Conservation (phyloP, 2,329 filamentous ascomycete genomes). For the Sporothrix sp. region DNA sequence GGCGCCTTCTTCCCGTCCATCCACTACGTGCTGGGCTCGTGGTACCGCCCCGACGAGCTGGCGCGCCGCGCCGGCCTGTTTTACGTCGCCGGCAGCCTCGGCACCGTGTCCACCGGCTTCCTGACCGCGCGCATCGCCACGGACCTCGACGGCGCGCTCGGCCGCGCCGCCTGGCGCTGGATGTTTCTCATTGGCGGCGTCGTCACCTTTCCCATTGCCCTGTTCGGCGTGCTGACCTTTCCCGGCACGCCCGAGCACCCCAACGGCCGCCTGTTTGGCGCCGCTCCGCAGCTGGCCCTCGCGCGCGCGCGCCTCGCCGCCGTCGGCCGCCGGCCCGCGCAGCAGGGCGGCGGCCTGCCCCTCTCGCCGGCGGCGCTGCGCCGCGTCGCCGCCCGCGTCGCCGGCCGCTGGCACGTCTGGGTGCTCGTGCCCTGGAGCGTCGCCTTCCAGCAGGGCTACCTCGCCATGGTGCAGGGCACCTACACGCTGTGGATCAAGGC, state of each 20-base stretch:
- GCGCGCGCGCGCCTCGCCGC: constrained; percentile 23
- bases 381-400: constrained; percentile 4
- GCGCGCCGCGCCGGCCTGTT: constrained; percentile 5
- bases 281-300: constrained; percentile 25
- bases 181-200: constrained; percentile 32
- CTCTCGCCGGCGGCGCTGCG: background rate
- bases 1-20: constrained; percentile 10
- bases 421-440: constrained; percentile 16
- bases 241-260: constrained; percentile 28
- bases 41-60: constrained; percentile 10
- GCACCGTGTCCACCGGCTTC: constrained; percentile 6
- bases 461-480: constrained; percentile 6
- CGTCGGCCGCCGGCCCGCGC: constrained; percentile 6
- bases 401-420: constrained; percentile 15
- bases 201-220: constrained; percentile 19
- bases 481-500: constrained; percentile 16
- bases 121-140: constrained; percentile 25
- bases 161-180: constrained; percentile 30
- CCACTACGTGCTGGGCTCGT: constrained; percentile 6
- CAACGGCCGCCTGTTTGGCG: constrained; percentile 26
- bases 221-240: constrained; percentile 19
- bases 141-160: constrained; percentile 25
- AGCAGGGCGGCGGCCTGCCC: background rate
- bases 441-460: constrained; percentile 12
- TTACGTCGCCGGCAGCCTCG: constrained; percentile 21